Base-by-base conservation (phyloP, 306 rosid species). In the Parietaria judaica region DNA sequence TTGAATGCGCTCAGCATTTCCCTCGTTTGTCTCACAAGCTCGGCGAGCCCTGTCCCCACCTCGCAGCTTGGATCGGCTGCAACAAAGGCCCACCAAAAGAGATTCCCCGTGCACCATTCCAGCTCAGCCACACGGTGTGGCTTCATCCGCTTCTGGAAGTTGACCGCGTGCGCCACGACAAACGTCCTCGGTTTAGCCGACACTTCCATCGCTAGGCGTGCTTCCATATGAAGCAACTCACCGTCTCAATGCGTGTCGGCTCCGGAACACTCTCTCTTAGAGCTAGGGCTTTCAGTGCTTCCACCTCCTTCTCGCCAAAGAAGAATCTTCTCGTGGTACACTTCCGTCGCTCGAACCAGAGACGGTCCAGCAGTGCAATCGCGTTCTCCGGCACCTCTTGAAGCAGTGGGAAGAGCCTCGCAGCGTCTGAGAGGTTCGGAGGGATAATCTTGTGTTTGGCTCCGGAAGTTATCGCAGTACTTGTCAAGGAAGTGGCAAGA, bases 221-320 rank as follows among this genome's bases (percentile, higher is more conserved):
- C 51, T 80, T 80, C 70, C 82, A 60, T 48, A 85, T 72, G 65
- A 85, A 82, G 49, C 74, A 71, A 7, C 79, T 49, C 1, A 85
- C 41, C 14, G 75, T 69, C 67, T 80, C 76, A 38, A 51, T 62
- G 14, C 82, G 60, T 3, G 74, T 66, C 51, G 80, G 86, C 23
- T 54, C 57, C 1, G 67, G 65, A 11, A 57, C 74, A 4, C 31
- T 43, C 56, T 53, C 68, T 45, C 68, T 49, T 53, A 50, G 74
- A 43, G 77, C 76, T 50, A 58, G 39, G 9, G 34, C 57, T 45
- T 68, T 65, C 53, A 84, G 14, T 8, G 39, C 34, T 1, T 60
- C 16, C 1, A 84, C 70, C 17, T 80, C 65, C 61, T 68, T 35
- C 2, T 15, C 56, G 54, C 34, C 41, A 36, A 82, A 82, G 75